Evolutionary conservation across 192 early-diverging fungal species (phyloP), one percentile per base, ranked within the genome.

Genomic region (Rhizoclosmatium globosum): DNA sequence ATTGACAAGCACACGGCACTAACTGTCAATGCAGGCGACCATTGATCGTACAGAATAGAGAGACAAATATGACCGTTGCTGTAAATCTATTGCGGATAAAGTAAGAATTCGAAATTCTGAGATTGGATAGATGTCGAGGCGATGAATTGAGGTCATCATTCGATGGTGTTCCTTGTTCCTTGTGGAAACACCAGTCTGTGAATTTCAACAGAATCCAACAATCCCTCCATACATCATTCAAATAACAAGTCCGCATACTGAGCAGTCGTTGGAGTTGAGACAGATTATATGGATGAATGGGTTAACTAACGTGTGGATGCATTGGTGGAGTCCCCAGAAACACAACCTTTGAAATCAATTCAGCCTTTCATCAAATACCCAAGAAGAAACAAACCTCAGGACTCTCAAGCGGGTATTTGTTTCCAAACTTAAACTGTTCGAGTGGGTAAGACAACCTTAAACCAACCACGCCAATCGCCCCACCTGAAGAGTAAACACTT

Each of bases 51-150:
- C 50, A 98, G 89, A 68, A 98, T 97, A 76, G 95, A 97, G 44
- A 98, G 82, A 79, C 97, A 98, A 64, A 98, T 98, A 74, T 98
- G 97, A n/a, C 97, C 96, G 80, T 98, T 98, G 84, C 91, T 91
- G 81, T 95, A 95, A 60, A 85, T 61, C 79, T 79, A n/a, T n/a
- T n/a, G n/a, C n/a, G n/a, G n/a, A 23, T 39, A 59, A 43, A 64
- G 21, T 11, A 41, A n/a, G n/a, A n/a, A n/a, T n/a, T n/a, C n/a
- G n/a, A n/a, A n/a, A n/a, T 46, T n/a, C n/a, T n/a, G n/a, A 44
- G n/a, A 57, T n/a, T 13, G n/a, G n/a, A n/a, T 13, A n/a, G 56
- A 11, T 57, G n/a, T 57, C 64, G 3, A 3, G 64, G 17, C 19
- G 15, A 15, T 23, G 17, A n/a, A n/a, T n/a, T n/a, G n/a, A n/a